Evolutionary conservation across 495 filamentous ascomycete genomes (phyloP).

Genomic region (Hypoxylon crocopeplum): DNA sequence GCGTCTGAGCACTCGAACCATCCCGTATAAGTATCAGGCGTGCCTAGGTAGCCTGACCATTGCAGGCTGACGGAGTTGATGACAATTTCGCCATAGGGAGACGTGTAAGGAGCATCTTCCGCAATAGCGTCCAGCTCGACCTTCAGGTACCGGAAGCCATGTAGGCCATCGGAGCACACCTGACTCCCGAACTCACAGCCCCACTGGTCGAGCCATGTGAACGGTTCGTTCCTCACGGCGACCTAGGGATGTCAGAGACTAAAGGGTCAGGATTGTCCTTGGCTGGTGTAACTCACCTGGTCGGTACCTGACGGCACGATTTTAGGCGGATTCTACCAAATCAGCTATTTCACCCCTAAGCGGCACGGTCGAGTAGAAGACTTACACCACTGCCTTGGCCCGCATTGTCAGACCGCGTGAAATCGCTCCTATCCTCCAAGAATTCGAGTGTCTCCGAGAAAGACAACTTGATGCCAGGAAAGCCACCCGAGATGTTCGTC

Average conservation of each 20-base stretch:
- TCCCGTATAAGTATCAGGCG: constrained; percentile 52
- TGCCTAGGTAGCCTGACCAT: constrained; percentile 51
- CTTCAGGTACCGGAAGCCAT: constrained; percentile 57
- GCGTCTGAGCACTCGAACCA: constrained; percentile 57
- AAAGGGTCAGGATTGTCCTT: neutral
- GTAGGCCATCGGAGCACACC: constrained; percentile 57
- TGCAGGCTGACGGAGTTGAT: constrained; percentile 48
- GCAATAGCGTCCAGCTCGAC: constrained; percentile 50
- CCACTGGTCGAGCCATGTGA: constrained; percentile 49
- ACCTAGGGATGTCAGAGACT: constrained; percentile 33
- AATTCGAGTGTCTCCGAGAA: constrained; percentile 56
- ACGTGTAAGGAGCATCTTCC: constrained; percentile 50
- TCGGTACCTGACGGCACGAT: constrained; percentile 48
- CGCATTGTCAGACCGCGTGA: constrained; percentile 52
- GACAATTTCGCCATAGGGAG: constrained; percentile 44
- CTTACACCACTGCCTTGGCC: constrained; percentile 8
- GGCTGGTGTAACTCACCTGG: constrained; percentile 38
- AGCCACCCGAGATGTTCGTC: constrained; percentile 21
- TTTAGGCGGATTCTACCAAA: constrained; percentile 33
- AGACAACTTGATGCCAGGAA: constrained; percentile 50
- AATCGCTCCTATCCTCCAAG: constrained; percentile 51
- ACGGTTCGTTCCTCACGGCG: constrained; percentile 46
- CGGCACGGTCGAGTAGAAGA: neutral
- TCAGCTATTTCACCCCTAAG: neutral
- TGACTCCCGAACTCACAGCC: constrained; percentile 45